Evolutionary conservation across 2,329 filamentous ascomycete genomes (phyloP), one percentile per base, ranked within the genome.

Genomic region (Exophiala alcalophila): DNA sequence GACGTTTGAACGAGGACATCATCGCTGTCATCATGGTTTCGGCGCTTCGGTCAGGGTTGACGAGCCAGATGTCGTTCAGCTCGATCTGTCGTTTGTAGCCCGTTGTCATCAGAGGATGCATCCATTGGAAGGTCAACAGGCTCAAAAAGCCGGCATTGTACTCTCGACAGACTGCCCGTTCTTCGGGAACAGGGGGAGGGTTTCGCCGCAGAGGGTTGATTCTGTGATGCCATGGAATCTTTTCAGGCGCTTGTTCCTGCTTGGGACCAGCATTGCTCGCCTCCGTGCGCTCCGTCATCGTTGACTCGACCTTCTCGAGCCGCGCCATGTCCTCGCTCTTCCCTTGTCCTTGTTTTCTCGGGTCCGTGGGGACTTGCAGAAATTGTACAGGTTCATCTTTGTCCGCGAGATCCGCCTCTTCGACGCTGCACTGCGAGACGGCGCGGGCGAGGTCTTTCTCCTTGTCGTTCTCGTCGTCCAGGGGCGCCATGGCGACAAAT

Each of bases 71-170:
- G 62, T 98, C 92, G 54, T 85, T 86, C 41, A 82, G 68, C 58
- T 95, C 84, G 2, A 98, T 74, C 2, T 82, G 80, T 10, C 92
- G 82, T 60, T 87, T 82, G 65, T 96, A 97, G 24, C 92, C 92
- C 26, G 81, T 83, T 51, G 67, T 74, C 90, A 97, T 97, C 41
- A 97, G 61, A 1, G 87, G 83, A 1, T 81, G 80, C 74, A 96
- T 91, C 91, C 91, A 97, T 62, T 88, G 80, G 60, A 95, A 97
- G 3, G 83, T 84, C 15, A 94, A 62, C 43, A 73, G 62, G 66
- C 86, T 94, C 51, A 92, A 76, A 58, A 89, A 83, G 2, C 76
- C 69, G 4, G 90, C 90, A 3, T 69, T 73, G 60, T 87, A 73
- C 66, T 96, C 90, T 49, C 76, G 77, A 4, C 80, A 89, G 0